Evolutionary conservation across 1,139 yeast genomes (phyloP).

Genomic region (Taphrina pruni): DNA sequence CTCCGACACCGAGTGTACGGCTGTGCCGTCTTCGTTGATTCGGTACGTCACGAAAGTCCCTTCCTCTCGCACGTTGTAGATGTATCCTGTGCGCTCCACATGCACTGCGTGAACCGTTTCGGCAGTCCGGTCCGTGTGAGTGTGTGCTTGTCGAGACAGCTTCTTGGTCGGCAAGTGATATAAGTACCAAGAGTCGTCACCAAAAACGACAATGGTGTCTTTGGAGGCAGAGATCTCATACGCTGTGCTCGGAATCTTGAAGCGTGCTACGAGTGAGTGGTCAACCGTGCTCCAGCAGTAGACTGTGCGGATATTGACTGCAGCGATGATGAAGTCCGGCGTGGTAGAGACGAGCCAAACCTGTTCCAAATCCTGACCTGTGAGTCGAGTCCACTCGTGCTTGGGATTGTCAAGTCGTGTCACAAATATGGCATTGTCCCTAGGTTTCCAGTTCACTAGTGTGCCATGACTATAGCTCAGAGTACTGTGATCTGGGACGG

Average conservation of each 20-base stretch:
- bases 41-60: background rate
- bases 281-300: slow-evolving; percentile 8
- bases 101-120: background rate
- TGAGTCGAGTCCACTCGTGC: slow-evolving; percentile 3
- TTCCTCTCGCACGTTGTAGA: slow-evolving; percentile 2
- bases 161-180: slow-evolving; percentile 17
- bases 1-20: background rate
- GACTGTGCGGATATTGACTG: background rate
- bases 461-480: slow-evolving; percentile 10
- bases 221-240: slow-evolving; percentile 3
- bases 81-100: slow-evolving; percentile 16
- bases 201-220: slow-evolving; percentile 9
- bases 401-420: slow-evolving; percentile 1
- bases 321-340: slow-evolving; percentile 7
- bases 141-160: background rate
- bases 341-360: slow-evolving; percentile 4
- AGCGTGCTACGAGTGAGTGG: background rate
- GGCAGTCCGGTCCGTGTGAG: background rate
- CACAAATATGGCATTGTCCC: slow-evolving; percentile 10
- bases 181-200: background rate
- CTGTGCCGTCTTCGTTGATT: slow-evolving; percentile 2
- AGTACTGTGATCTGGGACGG: background rate
- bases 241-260: slow-evolving; percentile 12
- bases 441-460: background rate
- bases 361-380: slow-evolving; percentile 9